A percentile compares a stretch with the other conserved stretches of the same genome.
phyloP scores from a whole-genome alignment of 1,284 basidiomycete genomes.

The Pisolithus thermaeus region DNA sequence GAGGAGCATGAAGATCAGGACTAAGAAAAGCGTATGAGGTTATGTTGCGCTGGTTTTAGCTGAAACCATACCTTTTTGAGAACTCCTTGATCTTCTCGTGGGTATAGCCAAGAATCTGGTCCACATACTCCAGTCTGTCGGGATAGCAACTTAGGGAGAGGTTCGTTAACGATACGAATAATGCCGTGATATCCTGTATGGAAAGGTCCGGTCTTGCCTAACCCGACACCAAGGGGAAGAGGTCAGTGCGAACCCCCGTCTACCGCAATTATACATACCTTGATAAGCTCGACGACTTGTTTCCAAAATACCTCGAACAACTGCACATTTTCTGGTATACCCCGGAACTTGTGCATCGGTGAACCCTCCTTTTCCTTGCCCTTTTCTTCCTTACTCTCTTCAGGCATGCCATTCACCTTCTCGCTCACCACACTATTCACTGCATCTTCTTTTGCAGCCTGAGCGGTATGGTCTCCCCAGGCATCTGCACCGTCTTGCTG shows the following conservation, averaged over 20 bases:
- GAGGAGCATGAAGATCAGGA: conserved; percentile 80
- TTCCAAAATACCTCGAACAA: conserved; percentile 98
- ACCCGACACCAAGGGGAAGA: background rate
- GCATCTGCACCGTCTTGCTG: conserved; percentile 29
- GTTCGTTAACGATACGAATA: conserved; percentile 90
- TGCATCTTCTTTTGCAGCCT: conserved; percentile 19
- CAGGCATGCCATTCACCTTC: conserved; percentile 24
- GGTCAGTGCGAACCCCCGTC: background rate
- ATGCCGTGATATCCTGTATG: conserved; percentile 91
- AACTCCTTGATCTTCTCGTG: conserved; percentile 82
- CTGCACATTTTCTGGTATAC: conserved; percentile 87
- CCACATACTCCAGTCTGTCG: conserved; percentile 90
- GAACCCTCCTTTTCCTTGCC: conserved; percentile 50
- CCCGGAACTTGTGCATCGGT: conserved; percentile 75
- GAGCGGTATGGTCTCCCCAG: conserved; percentile 16
- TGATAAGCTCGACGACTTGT: conserved; percentile 95
- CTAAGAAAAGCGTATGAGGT: conserved; percentile 32
- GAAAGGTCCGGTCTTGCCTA: conserved; percentile 92
- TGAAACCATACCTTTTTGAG: conserved; percentile 55
- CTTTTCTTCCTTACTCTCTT: conserved; percentile 38
- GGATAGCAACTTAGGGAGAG: conserved; percentile 93
- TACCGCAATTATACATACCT: conserved; percentile 44
- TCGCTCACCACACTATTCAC: conserved; percentile 22
- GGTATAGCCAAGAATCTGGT: conserved; percentile 87
- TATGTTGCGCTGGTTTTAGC: background rate